Evolutionary conservation across 169 alveolate species (phyloP).

Genomic region (Blepharisma undulans): DNA sequence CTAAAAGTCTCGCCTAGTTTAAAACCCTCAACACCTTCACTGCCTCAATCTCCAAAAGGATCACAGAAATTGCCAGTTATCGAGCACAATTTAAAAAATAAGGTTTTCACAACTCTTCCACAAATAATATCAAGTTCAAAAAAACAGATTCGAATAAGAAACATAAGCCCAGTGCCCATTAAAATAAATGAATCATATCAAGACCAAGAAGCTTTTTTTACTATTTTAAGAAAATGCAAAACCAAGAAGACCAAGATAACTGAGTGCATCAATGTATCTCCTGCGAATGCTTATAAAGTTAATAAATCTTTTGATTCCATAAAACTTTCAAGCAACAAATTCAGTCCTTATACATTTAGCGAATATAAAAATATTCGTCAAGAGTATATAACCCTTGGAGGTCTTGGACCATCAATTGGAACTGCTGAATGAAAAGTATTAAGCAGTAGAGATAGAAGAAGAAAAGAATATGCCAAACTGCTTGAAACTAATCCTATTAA

Average conservation of each 20-base stretch:
- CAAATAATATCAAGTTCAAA: not conserved
- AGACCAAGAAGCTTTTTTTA: not conserved
- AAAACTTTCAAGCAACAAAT: not conserved
- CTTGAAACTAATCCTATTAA: not conserved
- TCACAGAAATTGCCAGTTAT: not conserved
- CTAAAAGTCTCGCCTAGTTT: not conserved
- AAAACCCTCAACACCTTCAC: not conserved
- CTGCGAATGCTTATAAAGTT: not conserved
- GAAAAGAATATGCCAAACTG: not conserved
- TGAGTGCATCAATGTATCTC: not conserved
- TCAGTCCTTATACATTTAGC: not conserved
- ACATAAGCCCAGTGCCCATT: not conserved
- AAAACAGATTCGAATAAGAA: not conserved
- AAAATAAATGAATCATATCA: not conserved
- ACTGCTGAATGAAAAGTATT: not conserved
- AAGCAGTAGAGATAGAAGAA: not conserved
- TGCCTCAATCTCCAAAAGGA: not conserved
- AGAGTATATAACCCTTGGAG: not conserved
- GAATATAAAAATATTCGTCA: not conserved
- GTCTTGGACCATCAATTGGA: not conserved
- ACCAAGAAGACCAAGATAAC: not conserved
- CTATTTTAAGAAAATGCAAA: not conserved
- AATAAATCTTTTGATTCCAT: not conserved
- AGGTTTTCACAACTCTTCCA: not conserved
- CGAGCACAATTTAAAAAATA: not conserved